Evolutionary conservation across 805 yeast species (phyloP), one percentile per base, ranked within the genome.

Genomic region (Starmerella apicola): DNA sequence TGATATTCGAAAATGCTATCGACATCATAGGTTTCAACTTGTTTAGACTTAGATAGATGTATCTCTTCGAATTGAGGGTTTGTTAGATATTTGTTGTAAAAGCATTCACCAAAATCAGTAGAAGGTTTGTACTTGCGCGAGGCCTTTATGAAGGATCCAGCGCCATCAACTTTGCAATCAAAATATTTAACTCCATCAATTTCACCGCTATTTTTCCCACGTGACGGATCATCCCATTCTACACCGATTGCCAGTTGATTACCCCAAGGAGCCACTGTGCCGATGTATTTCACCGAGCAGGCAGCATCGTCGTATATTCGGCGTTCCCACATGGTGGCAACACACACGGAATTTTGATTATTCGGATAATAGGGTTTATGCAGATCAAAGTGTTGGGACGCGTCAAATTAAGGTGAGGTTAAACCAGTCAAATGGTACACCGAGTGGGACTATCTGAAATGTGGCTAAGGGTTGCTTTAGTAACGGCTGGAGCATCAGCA

Each of bases 191-290:
- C 51, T 0, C 78, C 82, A 17, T 70, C 63, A 21, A 73, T 44
- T 1, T 54, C 42, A 0, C 97, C 97, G 45, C 70, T 61, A 55
- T 85, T 74, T 51, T 77, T 82, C 1, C 96, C 96, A 26, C 84
- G 63, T 0, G 44, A 40, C 0, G 67, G 59, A 33, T 74, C 64
- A 55, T 86, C 96, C 95, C 95, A 86, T 56, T 86, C 95, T 3
- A 86, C 67, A 0, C 96, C 96, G 12, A 72, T 57, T 0, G 88
- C 84, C 1, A 48, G 30, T 0, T 57, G 62, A 8, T 56, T 54
- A 0, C 71, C 68, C 95, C 95, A 84, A 10, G 61, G 64, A 0
- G 76, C 74, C 0, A 84, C 58, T 3, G 37, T 32, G 0, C 95
- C 95, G 2, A 68, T 52, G 51, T 55, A 85, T 37, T 67, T 60